These are phyloP conservation scores for Pythium sp. DNA, from an alignment of 352 stramenopile genomes.

Conservation along the genomic window DNA sequence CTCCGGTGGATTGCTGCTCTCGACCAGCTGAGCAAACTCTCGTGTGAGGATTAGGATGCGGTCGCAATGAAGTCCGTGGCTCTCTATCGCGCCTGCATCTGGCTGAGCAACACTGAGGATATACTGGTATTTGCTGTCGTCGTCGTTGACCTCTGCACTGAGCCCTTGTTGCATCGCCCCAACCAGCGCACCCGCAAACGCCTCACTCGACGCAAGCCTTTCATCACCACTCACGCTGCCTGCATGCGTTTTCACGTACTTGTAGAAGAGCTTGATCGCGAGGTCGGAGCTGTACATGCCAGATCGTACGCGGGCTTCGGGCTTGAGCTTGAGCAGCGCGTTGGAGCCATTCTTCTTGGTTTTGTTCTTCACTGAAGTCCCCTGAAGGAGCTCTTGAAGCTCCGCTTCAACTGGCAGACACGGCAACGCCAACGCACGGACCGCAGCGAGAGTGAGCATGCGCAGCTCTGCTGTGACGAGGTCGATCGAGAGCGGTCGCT, in stretches of 20 bases:
- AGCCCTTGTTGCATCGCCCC: conserved; percentile 6
- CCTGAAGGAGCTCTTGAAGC: not conserved
- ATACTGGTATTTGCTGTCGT: conserved; percentile 15
- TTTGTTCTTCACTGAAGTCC: not conserved
- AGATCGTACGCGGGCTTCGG: conserved; percentile 1
- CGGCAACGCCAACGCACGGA: not conserved
- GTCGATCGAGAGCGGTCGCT: not conserved
- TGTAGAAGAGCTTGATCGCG: conserved; percentile 20
- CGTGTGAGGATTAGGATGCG: conserved; percentile 45
- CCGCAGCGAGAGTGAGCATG: not conserved
- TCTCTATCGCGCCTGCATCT: conserved; percentile 15
- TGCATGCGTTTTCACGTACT: conserved; percentile 4
- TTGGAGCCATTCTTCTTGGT: not conserved
- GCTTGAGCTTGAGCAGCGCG: conserved; percentile 15
- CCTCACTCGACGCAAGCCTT: not conserved
- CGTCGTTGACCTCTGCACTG: not conserved
- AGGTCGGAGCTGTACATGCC: conserved; percentile 17
- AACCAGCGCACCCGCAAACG: not conserved
- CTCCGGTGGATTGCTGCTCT: conserved; percentile 1
- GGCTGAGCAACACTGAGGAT: conserved; percentile 33
- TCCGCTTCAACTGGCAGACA: not conserved
- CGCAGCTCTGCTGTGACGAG: conserved; percentile 1
- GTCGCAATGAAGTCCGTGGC: conserved; percentile 27
- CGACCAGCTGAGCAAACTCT: conserved; percentile 27
- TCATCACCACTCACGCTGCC: not conserved